Evolutionary conservation across 495 filamentous ascomycete species (phyloP), one percentile per base, ranked within the genome.

Genomic region (Neurospora sp.): DNA sequence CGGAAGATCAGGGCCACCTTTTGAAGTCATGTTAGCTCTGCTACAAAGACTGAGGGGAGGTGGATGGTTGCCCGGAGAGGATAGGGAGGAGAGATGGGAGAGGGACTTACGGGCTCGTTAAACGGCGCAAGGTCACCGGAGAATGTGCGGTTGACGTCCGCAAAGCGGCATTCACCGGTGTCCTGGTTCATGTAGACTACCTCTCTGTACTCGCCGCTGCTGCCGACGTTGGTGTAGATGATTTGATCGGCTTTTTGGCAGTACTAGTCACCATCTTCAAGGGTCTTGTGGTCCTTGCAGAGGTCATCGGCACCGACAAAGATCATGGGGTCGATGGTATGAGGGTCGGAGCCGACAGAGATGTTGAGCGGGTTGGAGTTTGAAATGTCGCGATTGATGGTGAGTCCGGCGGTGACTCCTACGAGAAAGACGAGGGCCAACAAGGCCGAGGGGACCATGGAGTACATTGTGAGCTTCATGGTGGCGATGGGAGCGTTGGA

Each of bases 1-100:
- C 91, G 89, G 77, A 94, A 86, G 76, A 92, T 89, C 65, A 92
- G 69, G 0, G 90, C 89, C 40, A 93, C 78, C 91, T 27, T 27
- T 27, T 1, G 22, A 1, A 1, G 1, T 1, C 1, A 1, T 27
- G 22, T 27, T 27, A 27, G 22, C 22, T 27, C 1, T 27, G 22
- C 1, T 1, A 1, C 1, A 27, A 1, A 27, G 1, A 27, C 20
- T 22, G 20, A 27, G 1, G 1, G 22, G 22, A 27, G 22, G 22
- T 27, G 22, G 1, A 27, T 27, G 1, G 22, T 27, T 27, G 22
- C 22, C 22, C 1, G 22, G 22, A 27, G 1, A 27, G 22, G 22
- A 1, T 1, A 27, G 22, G 22, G 22, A 27, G 1, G 22, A 27
- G 22, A 27, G 22, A 22, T 27, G 22, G 22, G 22, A 27, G 1